These are phyloP conservation scores for Irpex rosettiformis DNA, from an alignment of 1,284 basidiomycete genomes.

Conservation along the genomic window DNA sequence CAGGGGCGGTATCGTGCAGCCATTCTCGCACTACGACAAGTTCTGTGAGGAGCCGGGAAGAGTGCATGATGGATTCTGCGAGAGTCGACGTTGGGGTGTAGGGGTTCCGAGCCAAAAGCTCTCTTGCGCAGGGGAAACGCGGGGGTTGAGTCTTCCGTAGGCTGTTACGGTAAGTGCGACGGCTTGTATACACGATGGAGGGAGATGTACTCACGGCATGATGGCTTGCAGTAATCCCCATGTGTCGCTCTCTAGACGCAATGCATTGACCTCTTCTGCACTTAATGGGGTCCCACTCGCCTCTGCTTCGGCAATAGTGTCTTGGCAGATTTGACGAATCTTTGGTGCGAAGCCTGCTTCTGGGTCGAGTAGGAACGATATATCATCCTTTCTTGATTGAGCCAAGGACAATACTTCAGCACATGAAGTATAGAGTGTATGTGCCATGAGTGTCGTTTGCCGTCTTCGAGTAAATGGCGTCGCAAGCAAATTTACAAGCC, in stretches of 20 bases:
- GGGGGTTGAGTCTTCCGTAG: constrained; percentile 58
- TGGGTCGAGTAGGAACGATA: constrained; percentile 58
- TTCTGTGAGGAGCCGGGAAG: constrained; percentile 62
- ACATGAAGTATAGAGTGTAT: constrained; percentile 50
- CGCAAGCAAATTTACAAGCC: too few relatives aligned
- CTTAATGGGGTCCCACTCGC: constrained; percentile 34
- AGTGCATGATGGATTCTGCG: constrained; percentile 67
- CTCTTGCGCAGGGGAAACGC: constrained; percentile 42
- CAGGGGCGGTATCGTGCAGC: constrained; percentile 66
- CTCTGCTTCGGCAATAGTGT: constrained; percentile 52
- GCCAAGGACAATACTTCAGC: constrained; percentile 62
- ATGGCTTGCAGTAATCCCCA: constrained; percentile 79
- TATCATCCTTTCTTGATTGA: constrained; percentile 57
- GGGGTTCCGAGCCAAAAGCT: constrained; percentile 62
- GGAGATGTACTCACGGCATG: constrained; percentile 49
- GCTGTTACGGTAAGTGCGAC: constrained; percentile 31
- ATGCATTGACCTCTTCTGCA: constrained; percentile 52
- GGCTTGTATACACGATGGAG: constrained; percentile 1
- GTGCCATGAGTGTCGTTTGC: constrained; percentile 24
- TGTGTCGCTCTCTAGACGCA: constrained; percentile 75
- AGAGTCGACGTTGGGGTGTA: constrained; percentile 75
- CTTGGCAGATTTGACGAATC: constrained; percentile 58
- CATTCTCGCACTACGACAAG: constrained; percentile 80
- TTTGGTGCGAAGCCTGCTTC: constrained; percentile 67
- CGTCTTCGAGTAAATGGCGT: not conserved